Evolutionary conservation across 495 filamentous ascomycete genomes (phyloP).

Genomic region (Neurospora sp.): DNA sequence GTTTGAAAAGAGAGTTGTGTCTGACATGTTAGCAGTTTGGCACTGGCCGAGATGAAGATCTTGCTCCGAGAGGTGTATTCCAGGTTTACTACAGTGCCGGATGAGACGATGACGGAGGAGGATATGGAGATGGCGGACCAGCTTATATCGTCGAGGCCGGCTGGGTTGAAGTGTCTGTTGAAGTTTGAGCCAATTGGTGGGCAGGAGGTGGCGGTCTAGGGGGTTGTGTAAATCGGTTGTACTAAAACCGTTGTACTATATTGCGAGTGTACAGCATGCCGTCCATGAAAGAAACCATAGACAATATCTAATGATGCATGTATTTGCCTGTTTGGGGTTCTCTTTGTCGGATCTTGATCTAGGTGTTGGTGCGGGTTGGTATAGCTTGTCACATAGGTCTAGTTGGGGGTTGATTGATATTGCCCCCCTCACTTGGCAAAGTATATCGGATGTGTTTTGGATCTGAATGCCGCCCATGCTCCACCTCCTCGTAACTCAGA

Average conservation of each 20-base stretch:
- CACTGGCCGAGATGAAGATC: conserved; percentile 56
- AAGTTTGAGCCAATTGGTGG: conserved; percentile 19
- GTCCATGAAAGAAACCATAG: not conserved
- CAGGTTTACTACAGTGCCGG: conserved; percentile 41
- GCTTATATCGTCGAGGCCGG: conserved; percentile 48
- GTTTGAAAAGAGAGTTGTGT: not conserved
- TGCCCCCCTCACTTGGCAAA: not conserved
- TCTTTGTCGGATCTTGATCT: not conserved
- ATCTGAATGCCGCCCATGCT: not conserved
- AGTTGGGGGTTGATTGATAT: not conserved
- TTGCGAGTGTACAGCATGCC: not conserved
- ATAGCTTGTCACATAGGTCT: not conserved
- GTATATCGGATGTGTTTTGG: not conserved
- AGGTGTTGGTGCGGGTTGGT: not conserved
- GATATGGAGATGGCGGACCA: conserved; percentile 52
- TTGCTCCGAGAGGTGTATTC: conserved; percentile 50
- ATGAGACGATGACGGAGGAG: conserved; percentile 37
- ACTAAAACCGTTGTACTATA: not conserved
- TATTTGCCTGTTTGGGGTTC: not conserved
- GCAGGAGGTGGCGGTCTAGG: not conserved
- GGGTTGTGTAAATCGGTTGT: not conserved
- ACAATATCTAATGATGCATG: not conserved
- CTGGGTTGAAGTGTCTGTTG: conserved; percentile 44
- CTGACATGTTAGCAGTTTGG: conserved; percentile 36
- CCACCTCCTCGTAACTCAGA: not conserved